Conservation (phyloP, 805 yeast genomes). For the Saccharomycopsis vini region DNA sequence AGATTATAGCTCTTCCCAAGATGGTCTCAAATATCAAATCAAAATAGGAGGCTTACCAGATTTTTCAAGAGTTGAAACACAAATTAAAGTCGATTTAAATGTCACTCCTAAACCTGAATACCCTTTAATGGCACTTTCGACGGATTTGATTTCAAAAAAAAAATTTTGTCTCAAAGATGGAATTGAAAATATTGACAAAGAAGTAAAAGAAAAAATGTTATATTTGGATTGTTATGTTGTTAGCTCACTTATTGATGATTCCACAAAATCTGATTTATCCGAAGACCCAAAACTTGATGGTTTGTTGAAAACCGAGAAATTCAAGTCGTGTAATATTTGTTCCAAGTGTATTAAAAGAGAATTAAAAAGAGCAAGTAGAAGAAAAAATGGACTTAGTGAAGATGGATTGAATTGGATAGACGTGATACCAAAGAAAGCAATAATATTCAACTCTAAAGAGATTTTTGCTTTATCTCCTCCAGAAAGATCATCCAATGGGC, state of each 20-base stretch:
- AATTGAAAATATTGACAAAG: slow-evolving; percentile 25
- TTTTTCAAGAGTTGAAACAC: slow-evolving; percentile 90
- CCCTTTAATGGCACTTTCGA: slow-evolving; percentile 65
- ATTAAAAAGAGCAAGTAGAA: slow-evolving; percentile 85
- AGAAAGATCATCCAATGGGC: no score
- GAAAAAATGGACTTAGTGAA: slow-evolving; percentile 71
- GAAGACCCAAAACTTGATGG: slow-evolving; percentile 6
- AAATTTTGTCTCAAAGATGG: slow-evolving; percentile 28
- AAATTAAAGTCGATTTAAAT: slow-evolving; percentile 65
- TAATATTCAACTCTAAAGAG: slow-evolving; percentile 88
- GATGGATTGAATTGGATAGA: slow-evolving; percentile 76
- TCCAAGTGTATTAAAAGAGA: slow-evolving; percentile 86
- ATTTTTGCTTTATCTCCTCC: slow-evolving; percentile 66
- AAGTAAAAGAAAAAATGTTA: slow-evolving; percentile 45
- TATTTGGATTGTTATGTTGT: slow-evolving; percentile 77
- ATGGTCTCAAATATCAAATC: slow-evolving; percentile 36
- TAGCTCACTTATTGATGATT: slow-evolving; percentile 29
- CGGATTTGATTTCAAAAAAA: slow-evolving; percentile 25
- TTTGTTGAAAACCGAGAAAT: slow-evolving; percentile 8
- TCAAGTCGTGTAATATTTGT: slow-evolving; percentile 66
- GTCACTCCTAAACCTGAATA: slow-evolving; percentile 74
- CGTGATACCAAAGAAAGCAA: slow-evolving; percentile 65
- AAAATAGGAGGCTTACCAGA: slow-evolving; percentile 58
- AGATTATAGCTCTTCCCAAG: slow-evolving; percentile 3
- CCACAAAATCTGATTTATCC: not conserved